A percentile compares a stretch with the other conserved stretches of the same genome.
Evolutionary conservation across 345 rosid genomes (phyloP).

Genomic region (Heritiera fomes): DNA sequence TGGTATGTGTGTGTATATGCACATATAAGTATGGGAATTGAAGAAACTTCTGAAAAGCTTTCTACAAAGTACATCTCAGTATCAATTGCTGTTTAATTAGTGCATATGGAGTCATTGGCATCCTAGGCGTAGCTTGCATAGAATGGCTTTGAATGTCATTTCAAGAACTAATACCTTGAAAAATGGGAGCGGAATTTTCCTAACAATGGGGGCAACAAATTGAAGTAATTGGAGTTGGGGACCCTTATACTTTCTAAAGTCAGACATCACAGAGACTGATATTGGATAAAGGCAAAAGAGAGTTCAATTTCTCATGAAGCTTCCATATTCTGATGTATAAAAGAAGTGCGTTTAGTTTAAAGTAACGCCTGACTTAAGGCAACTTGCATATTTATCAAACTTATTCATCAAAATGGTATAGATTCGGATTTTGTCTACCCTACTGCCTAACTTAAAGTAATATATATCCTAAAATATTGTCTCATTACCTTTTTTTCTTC

Average conservation of each 20-base stretch:
- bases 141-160: slow-evolving; percentile 17
- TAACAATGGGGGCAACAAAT: background rate
- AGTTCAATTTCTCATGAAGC: too few relatives aligned
- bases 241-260: slow-evolving; percentile 2
- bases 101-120: background rate
- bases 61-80: too few relatives aligned
- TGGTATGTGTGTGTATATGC: too few relatives aligned
- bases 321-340: too few relatives aligned
- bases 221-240: background rate
- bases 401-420: slow-evolving; percentile 10
- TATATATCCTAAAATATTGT: background rate
- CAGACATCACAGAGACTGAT: background rate
- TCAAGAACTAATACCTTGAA: background rate
- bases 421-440: slow-evolving; percentile 5
- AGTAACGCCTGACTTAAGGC: background rate
- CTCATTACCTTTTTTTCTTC: background rate
- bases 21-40: too few relatives aligned
- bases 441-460: background rate
- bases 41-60: background rate
- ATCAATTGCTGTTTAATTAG: background rate
- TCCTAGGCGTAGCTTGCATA: background rate
- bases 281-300: slow-evolving; percentile 20
- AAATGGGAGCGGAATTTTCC: background rate
- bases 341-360: background rate
- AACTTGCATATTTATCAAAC: background rate